Percentiles rank a stretch among this genome's conserved stretches.
Conservation (phyloP, 1,139 yeast genomes). For the Kurtzmaniella natalensis region DNA sequence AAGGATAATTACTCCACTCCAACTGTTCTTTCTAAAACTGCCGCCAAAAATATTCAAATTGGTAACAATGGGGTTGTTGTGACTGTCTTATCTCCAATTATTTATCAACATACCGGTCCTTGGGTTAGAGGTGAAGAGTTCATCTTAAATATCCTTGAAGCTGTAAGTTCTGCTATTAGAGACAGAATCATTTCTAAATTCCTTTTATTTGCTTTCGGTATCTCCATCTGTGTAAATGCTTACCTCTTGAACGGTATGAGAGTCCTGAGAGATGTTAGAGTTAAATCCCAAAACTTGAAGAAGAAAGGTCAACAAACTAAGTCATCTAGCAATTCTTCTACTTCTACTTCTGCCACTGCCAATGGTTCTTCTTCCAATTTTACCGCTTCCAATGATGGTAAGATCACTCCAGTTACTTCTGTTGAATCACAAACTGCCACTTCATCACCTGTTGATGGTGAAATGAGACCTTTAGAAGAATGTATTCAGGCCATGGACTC, state of each 20-base stretch:
- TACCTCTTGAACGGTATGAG: constrained; percentile 78
- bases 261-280: constrained; percentile 45
- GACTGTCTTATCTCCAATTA: constrained; percentile 63
- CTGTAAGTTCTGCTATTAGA: constrained; percentile 67
- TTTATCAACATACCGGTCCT: constrained; percentile 65
- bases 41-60: constrained; percentile 39
- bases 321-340: constrained; percentile 3
- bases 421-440: constrained; percentile 10
- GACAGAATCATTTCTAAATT: constrained; percentile 81
- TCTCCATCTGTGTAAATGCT: constrained; percentile 76
- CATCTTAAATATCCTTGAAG: constrained; percentile 47
- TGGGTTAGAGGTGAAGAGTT: constrained; percentile 66
- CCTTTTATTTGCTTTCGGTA: constrained; percentile 65
- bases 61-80: constrained; percentile 52
- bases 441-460: constrained; percentile 7
- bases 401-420: constrained; percentile 18
- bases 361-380: constrained; percentile 6
- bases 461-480: constrained; percentile 49
- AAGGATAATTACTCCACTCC: constrained; percentile 24
- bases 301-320: constrained; percentile 2
- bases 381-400: constrained; percentile 21
- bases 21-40: constrained; percentile 29
- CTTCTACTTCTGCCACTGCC: constrained; percentile 3
- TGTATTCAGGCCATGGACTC: constrained; percentile 59
- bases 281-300: constrained; percentile 38